Conservation (phyloP, 805 yeast species). For the Wickerhamiella musiphila region DNA sequence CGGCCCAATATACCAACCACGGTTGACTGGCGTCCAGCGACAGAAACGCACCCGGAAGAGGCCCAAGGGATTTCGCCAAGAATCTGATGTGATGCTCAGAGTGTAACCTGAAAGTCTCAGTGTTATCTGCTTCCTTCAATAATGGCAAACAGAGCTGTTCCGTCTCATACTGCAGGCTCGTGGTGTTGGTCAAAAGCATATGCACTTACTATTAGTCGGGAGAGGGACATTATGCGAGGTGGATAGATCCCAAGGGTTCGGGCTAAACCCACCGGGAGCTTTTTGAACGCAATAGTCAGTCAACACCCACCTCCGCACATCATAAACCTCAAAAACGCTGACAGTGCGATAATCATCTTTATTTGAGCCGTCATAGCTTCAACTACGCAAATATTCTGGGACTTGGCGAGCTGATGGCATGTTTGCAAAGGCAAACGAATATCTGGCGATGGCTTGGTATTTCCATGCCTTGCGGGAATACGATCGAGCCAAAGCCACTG, state of each 20-base stretch:
- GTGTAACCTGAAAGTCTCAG: not conserved
- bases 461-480: constrained; percentile 9
- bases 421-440: not conserved
- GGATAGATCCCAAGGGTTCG: no score
- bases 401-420: no score
- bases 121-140: constrained; percentile 3
- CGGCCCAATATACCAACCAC: constrained; percentile 79
- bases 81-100: constrained; percentile 27
- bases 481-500: constrained; percentile 3
- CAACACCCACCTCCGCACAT: no score
- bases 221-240: no score
- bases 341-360: no score
- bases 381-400: no score
- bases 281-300: no score
- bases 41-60: constrained; percentile 34
- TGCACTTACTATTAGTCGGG: no score
- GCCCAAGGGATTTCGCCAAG: constrained; percentile 25
- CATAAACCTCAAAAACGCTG: no score
- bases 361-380: no score
- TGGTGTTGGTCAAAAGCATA: constrained; percentile 1
- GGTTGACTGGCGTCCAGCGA: constrained; percentile 78
- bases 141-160: constrained; percentile 8
- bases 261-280: no score
- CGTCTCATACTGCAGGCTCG: constrained; percentile 7
- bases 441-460: constrained; percentile 6